These are phyloP conservation scores for Sporothrix globosa DNA, from an alignment of 2,329 filamentous ascomycete species.

Conservation along the genomic window DNA sequence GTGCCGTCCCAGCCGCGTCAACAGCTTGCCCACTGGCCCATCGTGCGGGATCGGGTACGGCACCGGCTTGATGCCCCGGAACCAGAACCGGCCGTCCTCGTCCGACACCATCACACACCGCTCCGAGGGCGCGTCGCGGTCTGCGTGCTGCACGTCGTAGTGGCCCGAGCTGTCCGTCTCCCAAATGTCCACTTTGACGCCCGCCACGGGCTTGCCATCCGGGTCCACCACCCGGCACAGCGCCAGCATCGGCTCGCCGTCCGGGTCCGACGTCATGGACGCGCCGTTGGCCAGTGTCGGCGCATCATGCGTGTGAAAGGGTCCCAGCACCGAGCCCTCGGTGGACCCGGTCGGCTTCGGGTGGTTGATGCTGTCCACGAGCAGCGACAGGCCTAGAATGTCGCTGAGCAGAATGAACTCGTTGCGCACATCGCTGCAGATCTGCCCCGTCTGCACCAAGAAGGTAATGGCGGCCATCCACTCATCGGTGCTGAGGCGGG, in stretches of 20 bases:
- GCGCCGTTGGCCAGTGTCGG: constrained; percentile 59
- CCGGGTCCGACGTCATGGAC: constrained; percentile 67
- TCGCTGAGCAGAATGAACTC: constrained; percentile 85
- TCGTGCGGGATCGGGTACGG: constrained; percentile 85
- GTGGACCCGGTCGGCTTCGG: constrained; percentile 72
- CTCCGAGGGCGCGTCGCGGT: constrained; percentile 67
- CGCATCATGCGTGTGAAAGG: constrained; percentile 82
- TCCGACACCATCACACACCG: constrained; percentile 68
- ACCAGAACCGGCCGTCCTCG: constrained; percentile 76
- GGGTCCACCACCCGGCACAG: constrained; percentile 73
- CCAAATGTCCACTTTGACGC: constrained; percentile 79
- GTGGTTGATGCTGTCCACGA: constrained; percentile 82
- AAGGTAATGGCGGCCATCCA: constrained; percentile 77
- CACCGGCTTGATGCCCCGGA: constrained; percentile 81
- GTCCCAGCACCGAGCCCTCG: constrained; percentile 78
- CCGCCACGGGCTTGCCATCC: constrained; percentile 62
- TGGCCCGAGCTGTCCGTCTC: constrained; percentile 79
- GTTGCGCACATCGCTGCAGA: constrained; percentile 72
- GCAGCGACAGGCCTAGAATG: constrained; percentile 74
- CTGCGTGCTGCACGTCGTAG: constrained; percentile 79
- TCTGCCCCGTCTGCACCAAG: constrained; percentile 72
- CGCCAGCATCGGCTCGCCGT: constrained; percentile 71
- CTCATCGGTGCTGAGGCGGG: constrained; percentile 72
- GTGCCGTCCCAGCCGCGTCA: constrained; percentile 70
- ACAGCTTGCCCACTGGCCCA: constrained; percentile 76